These are phyloP conservation scores for Chenopodium formosanum DNA, from an alignment of 148 eudicot genomes.

Conservation along the genomic window DNA sequence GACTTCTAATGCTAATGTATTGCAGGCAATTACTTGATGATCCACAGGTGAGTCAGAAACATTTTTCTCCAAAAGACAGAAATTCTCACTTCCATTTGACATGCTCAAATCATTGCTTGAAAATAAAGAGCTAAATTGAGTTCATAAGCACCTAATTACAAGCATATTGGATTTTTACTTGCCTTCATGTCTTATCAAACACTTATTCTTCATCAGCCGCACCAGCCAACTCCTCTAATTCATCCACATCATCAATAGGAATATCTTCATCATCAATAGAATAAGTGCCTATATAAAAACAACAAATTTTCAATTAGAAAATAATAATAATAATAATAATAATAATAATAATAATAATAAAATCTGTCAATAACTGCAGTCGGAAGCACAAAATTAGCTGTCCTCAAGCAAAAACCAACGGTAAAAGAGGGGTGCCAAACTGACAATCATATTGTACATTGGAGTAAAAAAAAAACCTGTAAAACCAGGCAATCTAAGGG, in stretches of 20 bases:
- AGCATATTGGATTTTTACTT: background rate
- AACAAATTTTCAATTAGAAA: background rate
- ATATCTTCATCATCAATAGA: conserved; percentile 53
- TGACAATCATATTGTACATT: too few relatives aligned
- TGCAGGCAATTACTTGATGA: background rate
- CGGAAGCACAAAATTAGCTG: background rate
- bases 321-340: too few relatives aligned
- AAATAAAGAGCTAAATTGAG: background rate
- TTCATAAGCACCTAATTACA: background rate
- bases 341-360: background rate
- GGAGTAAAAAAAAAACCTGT: background rate
- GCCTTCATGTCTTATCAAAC: background rate
- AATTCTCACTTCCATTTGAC: background rate
- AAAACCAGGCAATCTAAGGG: too few relatives aligned
- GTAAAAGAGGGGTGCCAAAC: too few relatives aligned
- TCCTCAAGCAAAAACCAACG: background rate
- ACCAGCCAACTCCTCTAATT: conserved; percentile 51
- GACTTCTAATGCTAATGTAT: background rate
- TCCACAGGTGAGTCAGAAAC: background rate
- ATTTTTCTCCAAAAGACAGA: background rate
- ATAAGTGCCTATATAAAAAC: conserved; percentile 37
- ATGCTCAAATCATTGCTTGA: background rate
- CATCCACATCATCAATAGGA: conserved; percentile 71
- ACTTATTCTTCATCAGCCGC: conserved; percentile 15
- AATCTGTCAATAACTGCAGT: background rate